These are phyloP conservation scores for Aspergillus incahuasiensis DNA, from an alignment of 495 filamentous ascomycete species.

Conservation along the genomic window DNA sequence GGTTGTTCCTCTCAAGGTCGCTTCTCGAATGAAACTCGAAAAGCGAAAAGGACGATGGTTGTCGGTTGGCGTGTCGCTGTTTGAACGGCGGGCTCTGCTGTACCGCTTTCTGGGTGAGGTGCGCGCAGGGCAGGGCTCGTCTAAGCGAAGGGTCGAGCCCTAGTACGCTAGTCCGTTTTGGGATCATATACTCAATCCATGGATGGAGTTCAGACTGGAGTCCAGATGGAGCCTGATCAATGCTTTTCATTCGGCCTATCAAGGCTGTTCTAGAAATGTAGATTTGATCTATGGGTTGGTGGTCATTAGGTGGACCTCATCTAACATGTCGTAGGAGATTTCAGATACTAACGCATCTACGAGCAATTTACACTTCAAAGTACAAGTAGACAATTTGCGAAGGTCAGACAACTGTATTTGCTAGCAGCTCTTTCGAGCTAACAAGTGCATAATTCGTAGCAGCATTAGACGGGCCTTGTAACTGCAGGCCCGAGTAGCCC, in stretches of 20 bases:
- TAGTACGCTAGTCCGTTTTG: conserved; percentile 34
- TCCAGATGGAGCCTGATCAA: neutral
- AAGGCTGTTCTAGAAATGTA: neutral
- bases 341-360: neutral
- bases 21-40: conserved; percentile 50
- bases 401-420: conserved; percentile 42
- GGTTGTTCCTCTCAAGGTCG: conserved; percentile 46
- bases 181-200: conserved; percentile 6
- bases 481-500: conserved; percentile 31
- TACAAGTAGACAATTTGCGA: conserved; percentile 12
- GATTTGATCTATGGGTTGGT: neutral
- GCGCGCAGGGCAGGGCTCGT: conserved; percentile 33
- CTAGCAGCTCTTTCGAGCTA: conserved; percentile 40
- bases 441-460: conserved; percentile 39
- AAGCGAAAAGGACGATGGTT: conserved; percentile 45
- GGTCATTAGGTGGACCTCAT: neutral
- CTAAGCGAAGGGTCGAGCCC: conserved; percentile 48
- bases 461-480: conserved; percentile 39
- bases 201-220: conserved; percentile 15
- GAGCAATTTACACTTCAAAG: neutral
- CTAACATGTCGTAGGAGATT: neutral
- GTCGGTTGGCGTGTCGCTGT: conserved; percentile 44
- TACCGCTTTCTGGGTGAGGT: conserved; percentile 34
- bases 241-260: conserved; percentile 3
- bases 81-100: conserved; percentile 30